Conservation (phyloP, 2,329 filamentous ascomycete species). For the Fusarium proliferatum region DNA sequence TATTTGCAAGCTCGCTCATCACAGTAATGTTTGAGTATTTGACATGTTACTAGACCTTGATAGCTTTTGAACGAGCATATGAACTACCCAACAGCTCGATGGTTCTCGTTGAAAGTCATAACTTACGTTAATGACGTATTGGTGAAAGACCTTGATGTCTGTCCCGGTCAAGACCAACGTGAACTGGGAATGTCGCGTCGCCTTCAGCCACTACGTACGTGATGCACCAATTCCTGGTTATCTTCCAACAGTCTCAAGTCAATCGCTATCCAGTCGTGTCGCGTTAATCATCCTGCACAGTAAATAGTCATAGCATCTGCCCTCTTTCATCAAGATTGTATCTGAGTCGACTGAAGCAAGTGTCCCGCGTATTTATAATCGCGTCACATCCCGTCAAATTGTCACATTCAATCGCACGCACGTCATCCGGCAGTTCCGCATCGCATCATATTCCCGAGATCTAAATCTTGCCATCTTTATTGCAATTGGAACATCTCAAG, state of each 20-base stretch:
- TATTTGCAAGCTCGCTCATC: fast-evolving
- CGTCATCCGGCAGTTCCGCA: neutral
- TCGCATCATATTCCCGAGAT: neutral
- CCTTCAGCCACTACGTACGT: neutral
- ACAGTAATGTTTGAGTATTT: too few relatives aligned
- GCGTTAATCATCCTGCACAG: fast-evolving
- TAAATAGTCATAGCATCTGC: fast-evolving
- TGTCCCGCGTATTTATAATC: neutral
- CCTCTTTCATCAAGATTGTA: fast-evolving
- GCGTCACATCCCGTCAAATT: neutral
- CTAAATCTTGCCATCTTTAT: too few relatives aligned
- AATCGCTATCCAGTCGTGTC: fast-evolving
- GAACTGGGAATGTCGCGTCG: neutral
- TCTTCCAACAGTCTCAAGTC: fast-evolving
- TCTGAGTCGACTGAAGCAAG: neutral
- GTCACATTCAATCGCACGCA: neutral
- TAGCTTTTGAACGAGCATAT: neutral
- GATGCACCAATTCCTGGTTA: fast-evolving
- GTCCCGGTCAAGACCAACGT: neutral
- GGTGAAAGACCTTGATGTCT: neutral
- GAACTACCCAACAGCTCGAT: too few relatives aligned
- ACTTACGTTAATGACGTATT: fast-evolving
- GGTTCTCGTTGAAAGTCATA: fast-evolving
- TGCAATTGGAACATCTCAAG: neutral
- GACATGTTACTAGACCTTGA: neutral